Percentiles rank a stretch among this genome's conserved stretches.
phyloP scores from a whole-genome alignment of 1,284 basidiomycete species.

The Melanopsichium pennsylvanicum region DNA sequence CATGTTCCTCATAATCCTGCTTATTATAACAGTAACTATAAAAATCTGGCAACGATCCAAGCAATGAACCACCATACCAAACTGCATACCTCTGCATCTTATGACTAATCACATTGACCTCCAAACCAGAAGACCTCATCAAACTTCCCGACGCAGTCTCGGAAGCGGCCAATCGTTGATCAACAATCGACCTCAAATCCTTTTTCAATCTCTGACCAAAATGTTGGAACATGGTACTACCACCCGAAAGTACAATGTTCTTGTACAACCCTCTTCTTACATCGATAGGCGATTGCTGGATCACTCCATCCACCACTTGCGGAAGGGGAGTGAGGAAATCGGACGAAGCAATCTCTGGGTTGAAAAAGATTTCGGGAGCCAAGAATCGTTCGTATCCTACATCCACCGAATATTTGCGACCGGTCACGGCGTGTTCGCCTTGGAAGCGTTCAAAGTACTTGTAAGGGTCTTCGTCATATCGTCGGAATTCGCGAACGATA shows the following conservation, averaged over 20 bases:
- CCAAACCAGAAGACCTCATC: conserved; percentile 69
- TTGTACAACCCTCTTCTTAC: conserved; percentile 93
- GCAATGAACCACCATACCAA: conserved; percentile 94
- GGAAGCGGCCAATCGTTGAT: conserved; percentile 83
- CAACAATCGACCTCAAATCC: conserved; percentile 92
- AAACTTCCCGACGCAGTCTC: conserved; percentile 78
- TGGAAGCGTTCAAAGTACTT: conserved; percentile 95
- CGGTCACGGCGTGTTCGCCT: conserved; percentile 90
- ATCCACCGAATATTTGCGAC: conserved; percentile 88
- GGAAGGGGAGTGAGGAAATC: conserved; percentile 98
- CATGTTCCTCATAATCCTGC: conserved; percentile 95
- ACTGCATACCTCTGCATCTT: conserved; percentile 97
- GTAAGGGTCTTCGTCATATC: conserved; percentile 95
- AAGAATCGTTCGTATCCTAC: conserved; percentile 99
- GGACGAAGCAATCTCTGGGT: conserved; percentile 96
- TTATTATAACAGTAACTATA: conserved; percentile 97
- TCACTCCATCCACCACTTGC: conserved; percentile 94
- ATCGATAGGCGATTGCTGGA: conserved; percentile 94
- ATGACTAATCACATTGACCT: conserved; percentile 87
- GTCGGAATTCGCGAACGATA: conserved; percentile 97
- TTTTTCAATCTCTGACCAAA: conserved; percentile 94
- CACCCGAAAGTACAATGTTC: conserved; percentile 93
- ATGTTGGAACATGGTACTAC: conserved; percentile 98
- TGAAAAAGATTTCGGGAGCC: conserved; percentile 99
- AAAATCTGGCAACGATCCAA: conserved; percentile 81